Evolutionary conservation across 108 stramenopile genomes (phyloP).

Genomic region (Skeletonema menzelii): DNA sequence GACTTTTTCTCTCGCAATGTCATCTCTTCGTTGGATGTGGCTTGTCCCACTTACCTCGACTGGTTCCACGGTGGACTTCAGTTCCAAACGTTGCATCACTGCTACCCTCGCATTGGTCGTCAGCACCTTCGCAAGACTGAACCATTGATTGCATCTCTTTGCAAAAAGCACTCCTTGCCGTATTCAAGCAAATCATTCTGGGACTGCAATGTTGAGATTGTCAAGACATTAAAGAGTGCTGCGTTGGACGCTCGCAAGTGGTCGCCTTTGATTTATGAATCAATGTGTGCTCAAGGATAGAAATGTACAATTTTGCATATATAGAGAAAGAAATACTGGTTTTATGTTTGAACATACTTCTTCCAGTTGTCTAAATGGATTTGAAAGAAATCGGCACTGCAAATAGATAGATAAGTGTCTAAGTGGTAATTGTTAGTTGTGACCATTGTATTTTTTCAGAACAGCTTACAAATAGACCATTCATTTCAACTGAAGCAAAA

Average conservation of each 20-base stretch:
- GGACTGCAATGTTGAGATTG: constrained; percentile 55
- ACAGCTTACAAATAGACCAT: too few species aligned
- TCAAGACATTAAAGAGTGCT: constrained; percentile 27
- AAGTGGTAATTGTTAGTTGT: background rate
- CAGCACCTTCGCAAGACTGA: constrained; percentile 80
- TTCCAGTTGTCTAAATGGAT: too few species aligned
- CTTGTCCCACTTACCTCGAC: constrained; percentile 79
- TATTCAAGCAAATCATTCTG: constrained; percentile 69
- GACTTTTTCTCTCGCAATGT: constrained; percentile 59
- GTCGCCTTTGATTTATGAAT: constrained; percentile 53
- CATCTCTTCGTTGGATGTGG: constrained; percentile 78
- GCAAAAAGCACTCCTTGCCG: constrained; percentile 69
- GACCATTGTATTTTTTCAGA: too few species aligned
- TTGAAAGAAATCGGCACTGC: too few species aligned
- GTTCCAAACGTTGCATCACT: constrained; percentile 92
- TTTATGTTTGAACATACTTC: too few species aligned
- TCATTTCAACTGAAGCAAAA: too few species aligned
- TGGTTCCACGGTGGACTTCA: constrained; percentile 95
- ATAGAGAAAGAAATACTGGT: background rate
- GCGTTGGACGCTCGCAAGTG: constrained; percentile 26
- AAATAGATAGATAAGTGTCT: background rate
- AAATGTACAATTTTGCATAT: background rate
- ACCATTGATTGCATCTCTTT: constrained; percentile 63
- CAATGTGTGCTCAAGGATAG: constrained; percentile 53
- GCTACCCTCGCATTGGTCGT: constrained; percentile 87